Conservation (phyloP, 306 rosid species). For the Inga leiocalycina region DNA sequence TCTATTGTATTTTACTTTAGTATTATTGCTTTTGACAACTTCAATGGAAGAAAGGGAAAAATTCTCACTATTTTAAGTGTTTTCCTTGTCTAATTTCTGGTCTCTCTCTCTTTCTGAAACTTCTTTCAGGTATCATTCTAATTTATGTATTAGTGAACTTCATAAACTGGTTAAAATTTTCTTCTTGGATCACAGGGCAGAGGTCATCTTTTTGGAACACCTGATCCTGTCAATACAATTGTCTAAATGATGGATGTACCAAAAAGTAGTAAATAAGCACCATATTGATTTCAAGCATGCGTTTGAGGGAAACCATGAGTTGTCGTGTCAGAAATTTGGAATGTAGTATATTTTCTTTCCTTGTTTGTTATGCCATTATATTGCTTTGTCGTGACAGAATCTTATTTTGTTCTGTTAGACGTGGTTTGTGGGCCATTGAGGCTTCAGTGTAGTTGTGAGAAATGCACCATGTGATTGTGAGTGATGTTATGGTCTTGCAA, state of each 20-base stretch:
- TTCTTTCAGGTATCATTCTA: background rate
- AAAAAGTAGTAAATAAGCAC: background rate
- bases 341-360: background rate
- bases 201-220: background rate
- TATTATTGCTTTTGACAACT: no score
- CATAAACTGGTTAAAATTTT: slow-evolving; percentile 16
- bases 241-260: background rate
- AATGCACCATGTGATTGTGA: background rate
- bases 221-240: background rate
- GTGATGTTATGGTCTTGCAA: background rate
- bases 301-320: background rate
- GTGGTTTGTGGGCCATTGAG: background rate
- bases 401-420: background rate
- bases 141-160: slow-evolving; percentile 9
- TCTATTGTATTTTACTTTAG: no score
- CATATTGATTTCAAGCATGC: background rate
- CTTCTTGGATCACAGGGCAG: slow-evolving; percentile 30
- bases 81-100: background rate
- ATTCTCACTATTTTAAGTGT: background rate
- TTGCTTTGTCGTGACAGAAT: background rate
- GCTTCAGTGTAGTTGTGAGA: background rate
- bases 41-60: no score
- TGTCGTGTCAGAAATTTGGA: background rate
- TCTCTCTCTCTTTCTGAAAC: background rate
- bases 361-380: background rate